phyloP scores from a whole-genome alignment of 208 protist genomes.

The Acanthamoeba lenticulata region DNA sequence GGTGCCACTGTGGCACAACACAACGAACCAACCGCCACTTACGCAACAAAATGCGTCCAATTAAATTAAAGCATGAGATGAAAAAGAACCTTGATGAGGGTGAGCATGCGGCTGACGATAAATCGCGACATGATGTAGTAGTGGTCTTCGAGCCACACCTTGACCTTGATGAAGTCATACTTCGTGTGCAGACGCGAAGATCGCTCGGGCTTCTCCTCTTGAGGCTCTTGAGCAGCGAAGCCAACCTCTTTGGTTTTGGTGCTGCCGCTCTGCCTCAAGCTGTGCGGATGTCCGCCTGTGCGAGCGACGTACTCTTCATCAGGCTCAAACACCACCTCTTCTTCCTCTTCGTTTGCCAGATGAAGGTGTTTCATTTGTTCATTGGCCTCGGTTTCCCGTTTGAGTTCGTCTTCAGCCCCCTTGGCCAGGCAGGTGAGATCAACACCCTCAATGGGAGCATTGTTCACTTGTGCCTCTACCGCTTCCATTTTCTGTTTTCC shows the following conservation, averaged over 20 bases:
- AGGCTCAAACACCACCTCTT: constrained; percentile 38
- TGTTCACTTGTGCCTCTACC: not conserved
- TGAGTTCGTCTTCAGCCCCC: not conserved
- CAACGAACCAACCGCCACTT: not conserved
- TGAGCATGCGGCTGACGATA: constrained; percentile 81
- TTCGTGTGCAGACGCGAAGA: constrained; percentile 67
- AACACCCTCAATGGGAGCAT: not conserved
- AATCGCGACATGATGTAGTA: constrained; percentile 86
- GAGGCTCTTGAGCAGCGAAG: not conserved
- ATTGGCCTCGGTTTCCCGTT: not conserved
- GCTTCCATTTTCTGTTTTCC: not conserved
- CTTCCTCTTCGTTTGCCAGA: not conserved
- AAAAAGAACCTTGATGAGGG: constrained; percentile 81
- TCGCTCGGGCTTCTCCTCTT: not conserved
- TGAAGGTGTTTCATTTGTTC: not conserved
- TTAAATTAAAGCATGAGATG: no score
- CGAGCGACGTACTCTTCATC: constrained; percentile 17
- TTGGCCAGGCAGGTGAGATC: not conserved
- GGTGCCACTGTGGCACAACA: not conserved
- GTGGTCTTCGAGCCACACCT: constrained; percentile 81
- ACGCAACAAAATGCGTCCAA: no score
- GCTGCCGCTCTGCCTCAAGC: not conserved
- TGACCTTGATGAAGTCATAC: constrained; percentile 85
- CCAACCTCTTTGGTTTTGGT: not conserved
- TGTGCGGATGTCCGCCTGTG: not conserved